These are phyloP conservation scores for Alternaria hordeiaustralica DNA, from an alignment of 2,329 filamentous ascomycete genomes.

Conservation along the genomic window DNA sequence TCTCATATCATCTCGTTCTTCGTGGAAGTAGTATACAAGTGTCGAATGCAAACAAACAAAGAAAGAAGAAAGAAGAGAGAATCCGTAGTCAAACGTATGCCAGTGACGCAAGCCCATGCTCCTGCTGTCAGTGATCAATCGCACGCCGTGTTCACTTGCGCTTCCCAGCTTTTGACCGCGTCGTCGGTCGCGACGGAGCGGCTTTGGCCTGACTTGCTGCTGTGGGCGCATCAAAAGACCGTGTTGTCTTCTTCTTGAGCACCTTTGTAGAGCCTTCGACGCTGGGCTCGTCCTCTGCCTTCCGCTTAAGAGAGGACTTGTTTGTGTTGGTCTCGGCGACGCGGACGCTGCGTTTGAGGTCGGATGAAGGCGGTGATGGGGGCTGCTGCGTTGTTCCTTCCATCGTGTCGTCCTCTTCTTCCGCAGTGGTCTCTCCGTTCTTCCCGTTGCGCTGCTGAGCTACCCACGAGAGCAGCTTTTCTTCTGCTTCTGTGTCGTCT, in stretches of 20 bases:
- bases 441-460: constrained; percentile 33
- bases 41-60: neutral
- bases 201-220: constrained; percentile 43
- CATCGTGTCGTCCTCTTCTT: constrained; percentile 15
- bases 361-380: constrained; percentile 32
- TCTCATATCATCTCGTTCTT: neutral
- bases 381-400: constrained; percentile 14
- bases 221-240: constrained; percentile 46
- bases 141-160: neutral
- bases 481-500: constrained; percentile 34
- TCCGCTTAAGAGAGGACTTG: constrained; percentile 42
- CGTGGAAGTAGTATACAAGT: neutral
- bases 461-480: constrained; percentile 42
- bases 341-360: constrained; percentile 23
- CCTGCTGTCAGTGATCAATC: neutral
- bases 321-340: constrained; percentile 5
- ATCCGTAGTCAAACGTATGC: neutral
- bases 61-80: neutral
- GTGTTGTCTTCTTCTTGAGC: constrained; percentile 39
- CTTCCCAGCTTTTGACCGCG: neutral
- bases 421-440: neutral
- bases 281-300: constrained; percentile 26
- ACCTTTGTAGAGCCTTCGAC: constrained; percentile 18
- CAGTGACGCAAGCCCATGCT: neutral
- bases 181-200: constrained; percentile 24